A percentile compares a stretch with the other conserved stretches of the same genome.
These are phyloP conservation scores for Ophiostoma triangulosporum DNA, from an alignment of 2,329 filamentous ascomycete species.

Conservation along the genomic window DNA sequence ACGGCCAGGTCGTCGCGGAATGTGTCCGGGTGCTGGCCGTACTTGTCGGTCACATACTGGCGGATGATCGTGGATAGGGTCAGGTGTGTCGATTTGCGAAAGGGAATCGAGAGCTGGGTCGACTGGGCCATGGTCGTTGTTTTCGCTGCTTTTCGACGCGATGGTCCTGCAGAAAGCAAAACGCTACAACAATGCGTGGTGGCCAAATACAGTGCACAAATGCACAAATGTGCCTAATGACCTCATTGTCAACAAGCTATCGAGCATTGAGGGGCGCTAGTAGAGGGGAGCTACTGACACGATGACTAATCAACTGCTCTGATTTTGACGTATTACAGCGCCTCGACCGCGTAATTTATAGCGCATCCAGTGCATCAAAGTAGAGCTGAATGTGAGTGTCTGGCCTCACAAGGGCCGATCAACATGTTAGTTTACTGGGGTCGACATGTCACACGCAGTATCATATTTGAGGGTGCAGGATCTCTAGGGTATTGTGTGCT, in stretches of 20 bases:
- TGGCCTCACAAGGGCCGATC: no score
- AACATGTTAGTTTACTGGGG: no score
- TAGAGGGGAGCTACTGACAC: not conserved
- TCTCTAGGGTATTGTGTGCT: not conserved
- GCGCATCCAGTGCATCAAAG: not conserved
- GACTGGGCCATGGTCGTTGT: not conserved
- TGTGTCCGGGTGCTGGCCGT: conserved; percentile 97
- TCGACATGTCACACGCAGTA: no score
- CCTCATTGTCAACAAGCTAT: conserved; percentile 9
- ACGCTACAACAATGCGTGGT: conserved; percentile 1
- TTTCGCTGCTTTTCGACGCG: not conserved
- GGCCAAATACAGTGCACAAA: not conserved
- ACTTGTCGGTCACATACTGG: conserved; percentile 93
- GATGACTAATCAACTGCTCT: conserved; percentile 2
- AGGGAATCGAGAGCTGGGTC: conserved; percentile 31
- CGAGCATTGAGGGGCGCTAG: not conserved
- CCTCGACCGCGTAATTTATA: not conserved
- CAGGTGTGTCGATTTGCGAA: conserved; percentile 70
- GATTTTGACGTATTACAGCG: not conserved
- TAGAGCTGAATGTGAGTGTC: no score
- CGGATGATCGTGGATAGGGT: conserved; percentile 73
- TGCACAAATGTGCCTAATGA: conserved; percentile 7
- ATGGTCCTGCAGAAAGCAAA: not conserved
- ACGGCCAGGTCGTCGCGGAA: conserved; percentile 75
- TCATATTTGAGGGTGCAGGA: no score